phyloP scores from a whole-genome alignment of 306 rosid genomes.

The Pyrus communis region DNA sequence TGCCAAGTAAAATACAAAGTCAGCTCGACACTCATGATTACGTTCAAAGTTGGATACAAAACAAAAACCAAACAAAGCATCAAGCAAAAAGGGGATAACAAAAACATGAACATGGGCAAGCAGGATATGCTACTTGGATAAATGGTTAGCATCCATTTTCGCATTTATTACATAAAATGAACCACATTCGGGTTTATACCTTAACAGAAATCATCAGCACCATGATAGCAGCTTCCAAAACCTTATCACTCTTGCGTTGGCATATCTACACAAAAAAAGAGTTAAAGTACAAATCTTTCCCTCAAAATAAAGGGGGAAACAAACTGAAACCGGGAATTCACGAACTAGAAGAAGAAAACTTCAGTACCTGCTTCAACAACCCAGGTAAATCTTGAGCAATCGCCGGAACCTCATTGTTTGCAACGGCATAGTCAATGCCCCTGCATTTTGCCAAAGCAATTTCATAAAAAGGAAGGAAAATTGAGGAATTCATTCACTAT shows the following conservation, averaged over 20 bases:
- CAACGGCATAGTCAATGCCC: conserved; percentile 69
- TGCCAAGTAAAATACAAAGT: conserved; percentile 23
- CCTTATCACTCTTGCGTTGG: conserved; percentile 25
- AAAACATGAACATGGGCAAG: background rate
- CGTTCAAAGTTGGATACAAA: background rate
- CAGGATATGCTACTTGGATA: background rate
- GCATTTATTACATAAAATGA: background rate
- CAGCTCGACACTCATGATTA: conserved; percentile 3
- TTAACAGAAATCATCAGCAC: conserved; percentile 72
- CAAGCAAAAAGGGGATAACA: background rate
- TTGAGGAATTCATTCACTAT: background rate
- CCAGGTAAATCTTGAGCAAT: conserved; percentile 34
- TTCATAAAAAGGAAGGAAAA: background rate
- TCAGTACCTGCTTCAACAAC: conserved; percentile 56
- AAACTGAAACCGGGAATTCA: background rate
- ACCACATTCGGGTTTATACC: conserved; percentile 28
- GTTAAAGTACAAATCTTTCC: background rate
- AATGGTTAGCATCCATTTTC: background rate
- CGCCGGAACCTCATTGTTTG: conserved; percentile 40
- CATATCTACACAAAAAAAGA: conserved; percentile 38
- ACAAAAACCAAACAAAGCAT: background rate
- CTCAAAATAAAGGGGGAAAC: background rate
- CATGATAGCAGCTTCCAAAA: conserved; percentile 45
- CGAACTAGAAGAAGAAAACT: background rate
- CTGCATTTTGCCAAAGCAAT: conserved; percentile 36